Evolutionary conservation across 1,284 basidiomycete species (phyloP).

Genomic region (Exsudoporus floridanus): DNA sequence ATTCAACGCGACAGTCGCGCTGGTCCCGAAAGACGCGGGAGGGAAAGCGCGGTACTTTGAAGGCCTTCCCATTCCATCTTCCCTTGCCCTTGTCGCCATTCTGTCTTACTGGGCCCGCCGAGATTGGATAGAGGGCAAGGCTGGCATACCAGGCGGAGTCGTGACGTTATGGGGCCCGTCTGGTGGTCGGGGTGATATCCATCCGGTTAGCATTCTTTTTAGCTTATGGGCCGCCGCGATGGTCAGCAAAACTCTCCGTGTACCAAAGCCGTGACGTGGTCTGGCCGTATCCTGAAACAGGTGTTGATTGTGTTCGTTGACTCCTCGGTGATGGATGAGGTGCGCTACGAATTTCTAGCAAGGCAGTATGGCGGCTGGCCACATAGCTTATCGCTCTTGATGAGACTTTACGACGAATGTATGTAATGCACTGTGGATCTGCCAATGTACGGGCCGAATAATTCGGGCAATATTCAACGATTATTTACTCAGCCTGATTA

Average conservation of each 20-base stretch:
- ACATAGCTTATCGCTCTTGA: constrained; percentile 7
- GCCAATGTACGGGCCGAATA: background rate
- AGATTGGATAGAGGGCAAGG: constrained; percentile 79
- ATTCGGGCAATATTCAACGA: background rate
- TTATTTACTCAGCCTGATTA: too few relatives aligned
- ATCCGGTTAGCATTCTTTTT: constrained; percentile 73
- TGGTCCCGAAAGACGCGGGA: constrained; percentile 83
- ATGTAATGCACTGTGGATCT: constrained; percentile 12
- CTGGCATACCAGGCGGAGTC: constrained; percentile 75
- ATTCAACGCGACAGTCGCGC: constrained; percentile 97
- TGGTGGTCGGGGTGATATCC: constrained; percentile 79
- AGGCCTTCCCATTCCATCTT: constrained; percentile 95
- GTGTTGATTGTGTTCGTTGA: background rate
- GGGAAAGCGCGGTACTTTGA: constrained; percentile 97
- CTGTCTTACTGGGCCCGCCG: constrained; percentile 82
- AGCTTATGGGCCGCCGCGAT: constrained; percentile 87
- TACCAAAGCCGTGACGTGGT: constrained; percentile 65
- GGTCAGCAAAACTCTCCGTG: constrained; percentile 90
- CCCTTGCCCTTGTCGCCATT: constrained; percentile 76
- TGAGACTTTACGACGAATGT: constrained; percentile 17
- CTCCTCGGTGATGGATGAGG: constrained; percentile 1
- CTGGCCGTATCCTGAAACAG: background rate
- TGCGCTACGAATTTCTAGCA: constrained; percentile 3
- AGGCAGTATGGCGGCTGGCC: background rate
- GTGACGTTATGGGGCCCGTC: constrained; percentile 68